phyloP scores from a whole-genome alignment of 371 early-diverging fungal genomes.

The Lichtheimia ramosa region DNA sequence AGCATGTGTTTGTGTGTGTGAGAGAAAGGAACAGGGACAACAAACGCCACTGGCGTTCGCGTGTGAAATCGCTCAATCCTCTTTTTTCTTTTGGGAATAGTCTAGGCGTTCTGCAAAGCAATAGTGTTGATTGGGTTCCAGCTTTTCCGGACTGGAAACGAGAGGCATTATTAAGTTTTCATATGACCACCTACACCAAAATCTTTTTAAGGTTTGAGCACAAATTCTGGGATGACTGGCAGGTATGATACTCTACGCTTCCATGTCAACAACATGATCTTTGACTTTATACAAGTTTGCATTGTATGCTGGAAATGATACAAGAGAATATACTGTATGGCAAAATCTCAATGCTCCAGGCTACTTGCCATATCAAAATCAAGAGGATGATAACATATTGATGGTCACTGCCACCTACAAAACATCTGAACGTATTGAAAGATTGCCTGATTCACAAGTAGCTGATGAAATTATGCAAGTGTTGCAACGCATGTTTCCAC shows the following conservation, averaged over 20 bases:
- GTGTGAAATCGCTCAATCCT: not conserved
- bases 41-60: too few relatives aligned
- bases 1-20: slow-evolving; percentile 1
- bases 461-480: slow-evolving; percentile 29
- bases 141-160: slow-evolving; percentile 49
- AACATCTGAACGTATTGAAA: slow-evolving; percentile 40
- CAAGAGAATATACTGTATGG: slow-evolving; percentile 42
- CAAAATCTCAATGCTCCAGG: slow-evolving; percentile 48
- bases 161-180: slow-evolving; percentile 41
- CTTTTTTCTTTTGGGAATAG: slow-evolving; percentile 12
- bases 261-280: not conserved
- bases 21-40: too few relatives aligned
- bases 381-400: slow-evolving; percentile 20
- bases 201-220: slow-evolving; percentile 40
- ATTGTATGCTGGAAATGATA: slow-evolving; percentile 37
- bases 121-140: slow-evolving; percentile 32
- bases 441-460: slow-evolving; percentile 25
- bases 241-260: slow-evolving; percentile 19
- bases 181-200: slow-evolving; percentile 52
- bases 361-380: slow-evolving; percentile 14
- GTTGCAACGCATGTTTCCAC: slow-evolving; percentile 34
- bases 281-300: slow-evolving; percentile 27
- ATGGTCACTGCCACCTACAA: slow-evolving; percentile 45
- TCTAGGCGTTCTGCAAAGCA: slow-evolving; percentile 46
- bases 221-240: slow-evolving; percentile 49